Evolutionary conservation across 805 yeast genomes (phyloP).

Genomic region (Yamadazyma endophytica): DNA sequence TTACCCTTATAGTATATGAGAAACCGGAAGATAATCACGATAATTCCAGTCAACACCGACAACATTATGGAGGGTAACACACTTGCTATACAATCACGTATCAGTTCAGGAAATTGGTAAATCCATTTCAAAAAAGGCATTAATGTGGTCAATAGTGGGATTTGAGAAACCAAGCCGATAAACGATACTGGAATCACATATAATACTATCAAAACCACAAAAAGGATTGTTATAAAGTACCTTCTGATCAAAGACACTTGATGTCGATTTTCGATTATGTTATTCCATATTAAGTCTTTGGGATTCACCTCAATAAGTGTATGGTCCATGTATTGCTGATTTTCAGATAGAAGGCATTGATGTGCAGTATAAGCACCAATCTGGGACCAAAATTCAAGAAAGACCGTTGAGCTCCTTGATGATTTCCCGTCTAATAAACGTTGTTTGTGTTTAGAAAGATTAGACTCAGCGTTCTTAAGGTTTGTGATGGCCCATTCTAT

Average conservation of each 20-base stretch:
- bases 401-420: constrained; percentile 40
- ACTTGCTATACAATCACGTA: constrained; percentile 53
- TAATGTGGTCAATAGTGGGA: constrained; percentile 58
- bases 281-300: constrained; percentile 68
- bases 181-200: constrained; percentile 86
- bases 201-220: constrained; percentile 45
- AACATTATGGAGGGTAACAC: constrained; percentile 66
- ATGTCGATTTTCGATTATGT: constrained; percentile 40
- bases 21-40: constrained; percentile 53
- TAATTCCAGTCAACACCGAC: constrained; percentile 58
- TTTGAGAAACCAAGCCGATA: constrained; percentile 71
- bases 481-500: constrained; percentile 26
- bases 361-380: constrained; percentile 60
- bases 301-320: constrained; percentile 56
- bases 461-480: constrained; percentile 10
- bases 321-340: constrained; percentile 39
- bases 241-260: constrained; percentile 34
- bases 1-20: constrained; percentile 55
- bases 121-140: constrained; percentile 61
- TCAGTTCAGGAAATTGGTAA: constrained; percentile 47
- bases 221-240: constrained; percentile 40
- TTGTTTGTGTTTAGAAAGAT: constrained; percentile 18
- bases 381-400: constrained; percentile 58
- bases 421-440: constrained; percentile 15
- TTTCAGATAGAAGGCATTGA: constrained; percentile 48